phyloP scores from a whole-genome alignment of 805 yeast genomes.

The Kodamaea jinghongensis region DNA sequence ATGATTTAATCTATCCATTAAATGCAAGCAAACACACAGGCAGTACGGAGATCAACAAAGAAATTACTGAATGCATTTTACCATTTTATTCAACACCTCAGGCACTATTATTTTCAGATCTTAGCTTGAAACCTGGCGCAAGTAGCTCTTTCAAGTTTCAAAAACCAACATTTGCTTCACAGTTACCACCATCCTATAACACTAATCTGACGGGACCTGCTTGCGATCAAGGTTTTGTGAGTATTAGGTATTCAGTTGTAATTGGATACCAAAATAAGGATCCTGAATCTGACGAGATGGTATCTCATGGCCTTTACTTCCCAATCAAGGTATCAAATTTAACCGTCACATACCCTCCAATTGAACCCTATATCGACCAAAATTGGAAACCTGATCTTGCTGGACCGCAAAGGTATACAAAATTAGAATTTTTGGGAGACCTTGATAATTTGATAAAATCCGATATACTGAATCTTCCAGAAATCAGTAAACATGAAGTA shows the following conservation, averaged over 20 bases:
- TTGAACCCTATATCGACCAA: slow-evolving; percentile 7
- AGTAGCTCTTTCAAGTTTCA: slow-evolving; percentile 19
- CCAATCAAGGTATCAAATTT: slow-evolving; percentile 27
- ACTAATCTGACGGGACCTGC: slow-evolving; percentile 38
- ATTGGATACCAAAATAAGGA: slow-evolving; percentile 30
- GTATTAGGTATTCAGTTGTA: slow-evolving; percentile 35
- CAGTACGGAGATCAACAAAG: slow-evolving; percentile 22
- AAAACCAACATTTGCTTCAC: slow-evolving; percentile 8
- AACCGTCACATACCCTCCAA: not conserved
- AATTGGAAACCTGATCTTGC: slow-evolving; percentile 3
- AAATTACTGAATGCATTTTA: slow-evolving; percentile 20
- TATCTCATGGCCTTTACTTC: slow-evolving; percentile 29
- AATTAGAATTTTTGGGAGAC: slow-evolving; percentile 25
- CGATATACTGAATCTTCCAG: slow-evolving; percentile 33
- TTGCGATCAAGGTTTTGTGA: slow-evolving; percentile 38
- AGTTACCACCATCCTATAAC: slow-evolving; percentile 42
- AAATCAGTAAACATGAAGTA: slow-evolving; percentile 24
- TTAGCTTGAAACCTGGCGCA: slow-evolving; percentile 18
- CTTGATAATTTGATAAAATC: slow-evolving; percentile 30
- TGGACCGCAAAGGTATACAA: slow-evolving; percentile 1
- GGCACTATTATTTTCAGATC: slow-evolving; percentile 34
- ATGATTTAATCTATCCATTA: slow-evolving; percentile 32
- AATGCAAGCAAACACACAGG: slow-evolving; percentile 19
- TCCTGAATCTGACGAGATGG: slow-evolving; percentile 8
- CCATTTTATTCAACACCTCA: slow-evolving; percentile 44